Conservation (phyloP, 371 early-diverging fungal species). For the Rozella allomycis region DNA sequence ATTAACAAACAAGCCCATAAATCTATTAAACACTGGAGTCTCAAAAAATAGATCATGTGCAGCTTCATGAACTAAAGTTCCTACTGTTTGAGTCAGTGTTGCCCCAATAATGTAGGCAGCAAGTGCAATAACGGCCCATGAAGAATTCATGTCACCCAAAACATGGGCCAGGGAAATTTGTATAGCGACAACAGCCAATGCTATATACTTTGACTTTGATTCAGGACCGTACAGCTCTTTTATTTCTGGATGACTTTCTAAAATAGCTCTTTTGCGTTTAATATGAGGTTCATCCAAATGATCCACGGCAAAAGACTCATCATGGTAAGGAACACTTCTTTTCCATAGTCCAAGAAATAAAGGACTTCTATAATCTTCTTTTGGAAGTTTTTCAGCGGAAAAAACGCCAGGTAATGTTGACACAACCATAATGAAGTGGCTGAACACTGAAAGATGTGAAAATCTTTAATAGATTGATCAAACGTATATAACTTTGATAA, state of each 20-base stretch:
- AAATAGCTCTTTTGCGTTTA: conserved; percentile 62
- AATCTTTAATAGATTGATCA: no score
- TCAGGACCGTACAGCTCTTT: conserved; percentile 62
- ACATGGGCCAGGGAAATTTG: conserved; percentile 51
- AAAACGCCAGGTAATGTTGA: no score
- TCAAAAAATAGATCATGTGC: conserved; percentile 57
- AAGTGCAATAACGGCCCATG: conserved; percentile 20
- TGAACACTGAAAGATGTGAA: no score
- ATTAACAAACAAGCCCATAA: conserved; percentile 62
- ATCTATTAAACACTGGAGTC: conserved; percentile 45
- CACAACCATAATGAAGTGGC: no score
- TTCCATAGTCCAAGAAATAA: conserved; percentile 61
- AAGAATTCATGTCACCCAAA: conserved; percentile 35
- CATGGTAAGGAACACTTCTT: conserved; percentile 46
- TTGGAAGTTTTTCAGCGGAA: no score
- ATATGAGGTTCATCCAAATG: conserved; percentile 85
- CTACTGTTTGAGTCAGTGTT: conserved; percentile 47
- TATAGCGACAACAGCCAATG: conserved; percentile 33
- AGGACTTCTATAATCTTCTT: conserved; percentile 47
- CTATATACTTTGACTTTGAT: conserved; percentile 46
- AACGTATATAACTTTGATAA: no score
- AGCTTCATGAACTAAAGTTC: conserved; percentile 67
- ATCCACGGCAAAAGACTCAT: conserved; percentile 56
- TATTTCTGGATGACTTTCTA: conserved; percentile 57
- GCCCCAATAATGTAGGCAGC: conserved; percentile 59